Percentiles rank a stretch among this genome's conserved stretches.
These are phyloP conservation scores for Inonotus obliquus DNA, from an alignment of 1,284 basidiomycete species.

Conservation along the genomic window DNA sequence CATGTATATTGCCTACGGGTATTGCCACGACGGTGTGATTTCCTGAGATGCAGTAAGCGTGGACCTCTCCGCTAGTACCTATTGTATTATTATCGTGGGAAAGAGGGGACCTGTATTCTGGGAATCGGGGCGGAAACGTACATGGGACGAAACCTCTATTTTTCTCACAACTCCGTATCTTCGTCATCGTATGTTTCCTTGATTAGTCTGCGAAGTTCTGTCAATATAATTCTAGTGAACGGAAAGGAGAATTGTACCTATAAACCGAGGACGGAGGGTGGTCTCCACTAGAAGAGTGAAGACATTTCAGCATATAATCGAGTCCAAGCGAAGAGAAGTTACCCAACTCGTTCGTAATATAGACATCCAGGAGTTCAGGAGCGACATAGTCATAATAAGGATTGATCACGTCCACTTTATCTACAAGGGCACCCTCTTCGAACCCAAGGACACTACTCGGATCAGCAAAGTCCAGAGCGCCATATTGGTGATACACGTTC, in stretches of 20 bases:
- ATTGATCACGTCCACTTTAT: constrained; percentile 86
- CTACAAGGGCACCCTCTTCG: constrained; percentile 69
- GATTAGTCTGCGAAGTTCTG: constrained; percentile 51
- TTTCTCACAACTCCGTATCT: constrained; percentile 62
- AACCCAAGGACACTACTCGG: constrained; percentile 82
- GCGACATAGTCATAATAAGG: constrained; percentile 94
- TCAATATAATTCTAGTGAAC: constrained; percentile 15
- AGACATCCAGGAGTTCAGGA: constrained; percentile 89
- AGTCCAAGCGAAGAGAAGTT: constrained; percentile 7
- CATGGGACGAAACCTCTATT: not conserved
- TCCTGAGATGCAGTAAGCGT: not conserved
- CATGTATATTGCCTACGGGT: not conserved
- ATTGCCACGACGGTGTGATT: not conserved
- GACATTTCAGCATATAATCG: constrained; percentile 3
- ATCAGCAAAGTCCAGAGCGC: constrained; percentile 83
- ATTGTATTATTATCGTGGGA: not conserved
- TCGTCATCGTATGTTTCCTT: constrained; percentile 93
- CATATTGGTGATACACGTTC: constrained; percentile 88
- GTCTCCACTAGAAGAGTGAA: constrained; percentile 61
- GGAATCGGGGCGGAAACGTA: not conserved
- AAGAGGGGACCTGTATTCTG: not conserved
- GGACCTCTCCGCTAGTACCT: not conserved
- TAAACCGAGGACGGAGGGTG: constrained; percentile 92
- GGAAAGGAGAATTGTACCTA: constrained; percentile 40
- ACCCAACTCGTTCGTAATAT: constrained; percentile 94